These are phyloP conservation scores for Suhomyces emberorum DNA, from an alignment of 805 yeast species.

Conservation along the genomic window DNA sequence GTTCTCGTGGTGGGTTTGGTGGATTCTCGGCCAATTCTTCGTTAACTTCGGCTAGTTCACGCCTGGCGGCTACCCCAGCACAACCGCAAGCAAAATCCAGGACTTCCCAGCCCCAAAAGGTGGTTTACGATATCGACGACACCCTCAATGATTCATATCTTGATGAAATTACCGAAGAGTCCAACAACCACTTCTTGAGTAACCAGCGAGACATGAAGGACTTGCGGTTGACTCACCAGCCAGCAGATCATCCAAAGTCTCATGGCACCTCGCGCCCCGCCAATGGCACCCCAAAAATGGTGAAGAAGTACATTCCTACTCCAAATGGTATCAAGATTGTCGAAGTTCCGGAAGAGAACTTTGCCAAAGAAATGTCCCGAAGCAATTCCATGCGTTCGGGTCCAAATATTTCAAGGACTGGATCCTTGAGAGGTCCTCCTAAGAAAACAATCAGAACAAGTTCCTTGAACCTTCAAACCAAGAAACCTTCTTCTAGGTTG, in stretches of 20 bases:
- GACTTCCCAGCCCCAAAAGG: slow-evolving; percentile 4
- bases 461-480: slow-evolving; percentile 18
- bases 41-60: slow-evolving; percentile 4
- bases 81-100: background rate
- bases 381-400: slow-evolving; percentile 39
- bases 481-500: slow-evolving; percentile 11
- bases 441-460: slow-evolving; percentile 19
- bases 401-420: slow-evolving; percentile 21
- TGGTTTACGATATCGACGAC: slow-evolving; percentile 24
- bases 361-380: slow-evolving; percentile 36
- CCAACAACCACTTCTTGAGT: slow-evolving; percentile 18
- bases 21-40: slow-evolving; percentile 6
- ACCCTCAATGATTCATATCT: slow-evolving; percentile 29
- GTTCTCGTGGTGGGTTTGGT: background rate
- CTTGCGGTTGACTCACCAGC: slow-evolving; percentile 27
- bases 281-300: slow-evolving; percentile 35
- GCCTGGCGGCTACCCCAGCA: background rate
- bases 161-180: slow-evolving; percentile 30
- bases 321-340: slow-evolving; percentile 66
- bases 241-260: too few species aligned
- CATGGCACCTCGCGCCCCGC: background rate
- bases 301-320: slow-evolving; percentile 71
- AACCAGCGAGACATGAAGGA: slow-evolving; percentile 36
- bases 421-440: slow-evolving; percentile 10
- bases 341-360: slow-evolving; percentile 58